Evolutionary conservation across 2,329 filamentous ascomycete genomes (phyloP), one percentile per base, ranked within the genome.

Genomic region (Lecanosticta acicola): DNA sequence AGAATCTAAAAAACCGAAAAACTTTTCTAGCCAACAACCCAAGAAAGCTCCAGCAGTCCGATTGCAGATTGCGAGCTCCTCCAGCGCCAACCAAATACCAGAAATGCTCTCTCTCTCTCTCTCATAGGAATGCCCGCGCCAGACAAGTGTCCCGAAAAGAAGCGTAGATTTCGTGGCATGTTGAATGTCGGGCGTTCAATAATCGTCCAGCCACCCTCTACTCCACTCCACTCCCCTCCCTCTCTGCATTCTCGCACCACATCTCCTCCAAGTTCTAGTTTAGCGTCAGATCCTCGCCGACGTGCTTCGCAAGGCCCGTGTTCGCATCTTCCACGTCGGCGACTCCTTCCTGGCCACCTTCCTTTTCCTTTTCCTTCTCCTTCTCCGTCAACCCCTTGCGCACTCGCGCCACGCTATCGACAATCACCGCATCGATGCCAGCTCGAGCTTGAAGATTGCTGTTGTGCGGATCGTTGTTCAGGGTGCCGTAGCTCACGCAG

Each of bases 341-440:
- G n/a, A n/a, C n/a, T n/a, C n/a, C n/a, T n/a, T n/a, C n/a, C n/a
- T n/a, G n/a, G n/a, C n/a, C n/a, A n/a, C n/a, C n/a, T 4, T 37
- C 45, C 33, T 33, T 50, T 19, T 37, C 37, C 46, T 32, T 44
- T 32, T 50, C 49, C 3, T 48, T 39, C 38, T 57, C 59, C 5
- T 46, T 50, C 42, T 61, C 68, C n/a, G 87, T 93, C 50, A 98
- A 76, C 1, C 88, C 91, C 68, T 95, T 89, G 38, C 91, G 82
- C 57, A 98, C 96, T 33, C 87, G 87, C 21, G 97, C 78, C 2
- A 98, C 91, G 51, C 81, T 93, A 65, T 98, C 93, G 11, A 97
- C 93, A 62, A 98, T 98, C 43, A 98, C 91, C 1, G 93, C 93
- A 64, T 98, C 93, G 51, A 98, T 96, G 39, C 93, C 91, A 68